Percentiles rank a stretch among this genome's conserved stretches.
phyloP scores from a whole-genome alignment of 129 eudicot genomes.

The Flaveria robusta region DNA sequence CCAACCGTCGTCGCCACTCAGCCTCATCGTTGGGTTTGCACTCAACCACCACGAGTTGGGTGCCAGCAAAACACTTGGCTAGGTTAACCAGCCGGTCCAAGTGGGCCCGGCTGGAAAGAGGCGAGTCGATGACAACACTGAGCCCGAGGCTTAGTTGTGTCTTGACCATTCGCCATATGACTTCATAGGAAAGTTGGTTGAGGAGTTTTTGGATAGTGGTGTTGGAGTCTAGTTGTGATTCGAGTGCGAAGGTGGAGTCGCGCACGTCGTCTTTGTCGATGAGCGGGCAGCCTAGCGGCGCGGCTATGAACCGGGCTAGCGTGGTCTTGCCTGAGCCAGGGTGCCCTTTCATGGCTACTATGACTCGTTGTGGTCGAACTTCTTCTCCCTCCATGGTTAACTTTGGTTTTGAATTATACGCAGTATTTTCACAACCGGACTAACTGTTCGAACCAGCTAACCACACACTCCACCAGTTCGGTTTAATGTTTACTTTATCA shows the following conservation, averaged over 20 bases:
- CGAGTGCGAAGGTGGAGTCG: conserved; percentile 46
- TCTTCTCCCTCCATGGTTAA: conserved; percentile 33
- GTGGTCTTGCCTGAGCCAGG: conserved; percentile 81
- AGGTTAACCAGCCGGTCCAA: conserved; percentile 50
- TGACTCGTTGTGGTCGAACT: conserved; percentile 18
- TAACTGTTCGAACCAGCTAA: too few species aligned
- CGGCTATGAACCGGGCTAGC: conserved; percentile 54
- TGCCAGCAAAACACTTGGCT: conserved; percentile 27
- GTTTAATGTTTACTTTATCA: background rate
- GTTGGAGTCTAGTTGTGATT: conserved; percentile 21
- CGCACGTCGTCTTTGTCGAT: conserved; percentile 71
- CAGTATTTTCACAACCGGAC: background rate
- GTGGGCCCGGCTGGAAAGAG: conserved; percentile 54
- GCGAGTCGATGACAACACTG: conserved; percentile 66
- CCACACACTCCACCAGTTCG: too few species aligned
- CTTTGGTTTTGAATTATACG: background rate
- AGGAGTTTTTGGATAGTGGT: conserved; percentile 29
- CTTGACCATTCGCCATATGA: conserved; percentile 49
- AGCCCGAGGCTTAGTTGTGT: conserved; percentile 66
- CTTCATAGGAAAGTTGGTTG: conserved; percentile 62
- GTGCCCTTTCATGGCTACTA: conserved; percentile 84
- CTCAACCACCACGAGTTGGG: conserved; percentile 53
- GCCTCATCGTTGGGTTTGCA: conserved; percentile 55
- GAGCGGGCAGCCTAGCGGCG: conserved; percentile 55
- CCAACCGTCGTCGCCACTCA: conserved; percentile 69